Evolutionary conservation across 2,329 filamentous ascomycete species (phyloP).

Genomic region (Exophiala alcalophila): DNA sequence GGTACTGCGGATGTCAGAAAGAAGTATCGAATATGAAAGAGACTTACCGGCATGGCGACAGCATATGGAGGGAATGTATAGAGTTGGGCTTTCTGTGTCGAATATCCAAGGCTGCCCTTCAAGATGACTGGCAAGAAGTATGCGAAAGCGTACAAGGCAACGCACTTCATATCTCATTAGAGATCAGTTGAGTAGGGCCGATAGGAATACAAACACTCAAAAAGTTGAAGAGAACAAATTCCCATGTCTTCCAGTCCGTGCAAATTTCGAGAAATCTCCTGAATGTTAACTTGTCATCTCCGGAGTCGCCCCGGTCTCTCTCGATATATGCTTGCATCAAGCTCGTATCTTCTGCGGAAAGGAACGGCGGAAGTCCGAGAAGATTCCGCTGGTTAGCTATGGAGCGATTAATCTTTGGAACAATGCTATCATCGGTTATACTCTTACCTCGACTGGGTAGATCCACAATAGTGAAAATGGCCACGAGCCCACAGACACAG

Average conservation of each 20-base stretch:
- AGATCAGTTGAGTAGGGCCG: not conserved
- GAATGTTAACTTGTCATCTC: conserved; percentile 46
- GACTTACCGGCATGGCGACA: conserved; percentile 37
- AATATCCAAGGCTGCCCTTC: conserved; percentile 59
- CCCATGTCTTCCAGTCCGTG: conserved; percentile 53
- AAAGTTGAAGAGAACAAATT: conserved; percentile 39
- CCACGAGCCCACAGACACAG: conserved; percentile 48
- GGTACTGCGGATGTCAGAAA: conserved; percentile 2
- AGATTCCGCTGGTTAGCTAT: not conserved
- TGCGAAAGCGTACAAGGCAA: conserved; percentile 7
- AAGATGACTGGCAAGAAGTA: conserved; percentile 73
- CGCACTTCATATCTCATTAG: not conserved
- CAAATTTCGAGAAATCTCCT: conserved; percentile 47
- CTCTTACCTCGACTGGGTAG: conserved; percentile 73
- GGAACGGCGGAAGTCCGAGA: conserved; percentile 10
- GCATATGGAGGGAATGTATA: conserved; percentile 68
- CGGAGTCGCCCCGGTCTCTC: conserved; percentile 53
- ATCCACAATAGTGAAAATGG: conserved; percentile 63
- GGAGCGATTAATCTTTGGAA: not conserved
- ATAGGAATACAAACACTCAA: no score
- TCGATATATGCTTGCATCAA: conserved; percentile 47
- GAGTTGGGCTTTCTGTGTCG: conserved; percentile 62
- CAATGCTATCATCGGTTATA: conserved; percentile 56
- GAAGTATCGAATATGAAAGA: not conserved
- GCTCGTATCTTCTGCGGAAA: conserved; percentile 11